These are phyloP conservation scores for Pseudoperonospora humuli DNA, from an alignment of 352 stramenopile genomes.

Conservation along the genomic window DNA sequence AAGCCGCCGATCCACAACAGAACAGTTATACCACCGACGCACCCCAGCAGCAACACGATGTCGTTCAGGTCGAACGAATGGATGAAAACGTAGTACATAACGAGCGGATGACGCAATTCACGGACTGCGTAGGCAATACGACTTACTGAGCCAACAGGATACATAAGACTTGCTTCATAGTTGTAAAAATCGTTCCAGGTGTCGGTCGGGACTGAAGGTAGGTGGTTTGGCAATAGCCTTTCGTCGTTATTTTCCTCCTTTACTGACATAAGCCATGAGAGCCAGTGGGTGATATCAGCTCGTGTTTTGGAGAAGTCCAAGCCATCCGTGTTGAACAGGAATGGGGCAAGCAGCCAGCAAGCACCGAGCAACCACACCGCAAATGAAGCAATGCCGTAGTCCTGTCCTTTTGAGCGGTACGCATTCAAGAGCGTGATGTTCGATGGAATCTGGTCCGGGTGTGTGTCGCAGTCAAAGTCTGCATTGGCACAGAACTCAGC, in stretches of 20 bases:
- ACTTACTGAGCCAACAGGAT: constrained; percentile 48
- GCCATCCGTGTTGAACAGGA: constrained; percentile 85
- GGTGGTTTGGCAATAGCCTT: constrained; percentile 32
- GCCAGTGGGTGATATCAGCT: constrained; percentile 77
- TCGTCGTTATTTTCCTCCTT: constrained; percentile 36
- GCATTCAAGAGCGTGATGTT: constrained; percentile 67
- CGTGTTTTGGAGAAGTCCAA: constrained; percentile 82
- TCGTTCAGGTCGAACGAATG: constrained; percentile 62
- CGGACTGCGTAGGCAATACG: constrained; percentile 66
- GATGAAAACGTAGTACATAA: constrained; percentile 82
- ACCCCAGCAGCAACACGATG: constrained; percentile 48
- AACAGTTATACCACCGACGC: constrained; percentile 48
- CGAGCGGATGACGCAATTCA: constrained; percentile 66
- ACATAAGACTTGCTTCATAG: constrained; percentile 67
- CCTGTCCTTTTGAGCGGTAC: constrained; percentile 80
- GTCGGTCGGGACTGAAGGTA: constrained; percentile 24
- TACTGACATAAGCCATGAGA: constrained; percentile 75
- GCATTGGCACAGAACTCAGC: constrained; percentile 51
- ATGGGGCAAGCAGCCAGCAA: constrained; percentile 75
- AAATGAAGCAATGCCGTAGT: constrained; percentile 85
- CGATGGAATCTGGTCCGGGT: constrained; percentile 44
- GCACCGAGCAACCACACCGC: constrained; percentile 76
- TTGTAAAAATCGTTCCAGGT: constrained; percentile 75
- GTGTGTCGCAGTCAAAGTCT: constrained; percentile 38
- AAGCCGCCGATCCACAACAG: constrained; percentile 65